Conservation (phyloP, 2,329 filamentous ascomycete species). For the Atkinsonella texensis region DNA sequence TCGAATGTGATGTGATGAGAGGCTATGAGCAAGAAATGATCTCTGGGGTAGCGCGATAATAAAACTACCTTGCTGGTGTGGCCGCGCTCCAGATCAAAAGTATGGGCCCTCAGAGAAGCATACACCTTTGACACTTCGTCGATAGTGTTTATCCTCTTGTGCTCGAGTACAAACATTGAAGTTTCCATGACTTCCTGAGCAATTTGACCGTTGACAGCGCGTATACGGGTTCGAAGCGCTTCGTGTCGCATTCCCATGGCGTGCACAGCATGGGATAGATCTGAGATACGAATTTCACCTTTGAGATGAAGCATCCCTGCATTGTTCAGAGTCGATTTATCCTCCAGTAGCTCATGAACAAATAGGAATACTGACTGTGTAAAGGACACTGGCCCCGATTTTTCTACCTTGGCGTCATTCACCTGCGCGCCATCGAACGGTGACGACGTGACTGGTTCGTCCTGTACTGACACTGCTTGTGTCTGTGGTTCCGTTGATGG, state of each 20-base stretch:
- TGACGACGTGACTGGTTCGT: not conserved
- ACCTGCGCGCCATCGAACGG: not conserved
- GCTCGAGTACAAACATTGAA: not conserved
- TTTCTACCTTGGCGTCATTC: not conserved
- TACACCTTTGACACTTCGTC: not conserved
- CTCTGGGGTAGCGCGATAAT: not conserved
- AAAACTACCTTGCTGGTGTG: not conserved
- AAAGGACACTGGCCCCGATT: not conserved
- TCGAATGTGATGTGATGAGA: not conserved
- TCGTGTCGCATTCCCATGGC: constrained; percentile 19
- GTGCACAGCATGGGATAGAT: constrained; percentile 21
- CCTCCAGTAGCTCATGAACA: not conserved
- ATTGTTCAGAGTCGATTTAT: not conserved
- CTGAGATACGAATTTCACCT: not conserved
- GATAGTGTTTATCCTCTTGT: not conserved
- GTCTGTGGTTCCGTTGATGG: not conserved
- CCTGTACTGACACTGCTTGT: not conserved
- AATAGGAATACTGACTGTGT: not conserved
- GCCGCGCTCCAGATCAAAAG: not conserved
- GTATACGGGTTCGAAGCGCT: constrained; percentile 18
- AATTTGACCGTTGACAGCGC: constrained; percentile 1
- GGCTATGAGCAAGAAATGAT: not conserved
- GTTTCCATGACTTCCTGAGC: not conserved
- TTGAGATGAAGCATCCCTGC: not conserved
- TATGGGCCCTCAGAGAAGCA: not conserved